Evolutionary conservation across 176 grass and related monocot species (phyloP), one percentile per base, ranked within the genome.

Genomic region (Rhynchospora pubera): DNA sequence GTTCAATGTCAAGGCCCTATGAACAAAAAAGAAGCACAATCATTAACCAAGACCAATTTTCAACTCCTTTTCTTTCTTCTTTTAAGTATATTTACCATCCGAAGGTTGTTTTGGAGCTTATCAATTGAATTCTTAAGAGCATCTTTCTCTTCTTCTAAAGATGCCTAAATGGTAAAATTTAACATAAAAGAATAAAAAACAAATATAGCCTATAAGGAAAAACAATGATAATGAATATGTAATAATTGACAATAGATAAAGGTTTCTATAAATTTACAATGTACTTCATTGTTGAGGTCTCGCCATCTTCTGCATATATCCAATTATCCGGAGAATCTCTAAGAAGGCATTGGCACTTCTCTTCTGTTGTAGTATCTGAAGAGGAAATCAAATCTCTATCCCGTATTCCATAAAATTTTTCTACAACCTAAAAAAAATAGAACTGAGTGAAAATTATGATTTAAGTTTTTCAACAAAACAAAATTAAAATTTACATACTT

Each of bases 21-120:
- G 16, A 81, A 75, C 22, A 65, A 90, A 83, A 85, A 85, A 50
- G 21, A 79, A 44, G 32, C 59, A 67, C 16, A 63, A 70, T 57
- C 23, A 55, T 72, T 74, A 79, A 90, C 80, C 8, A 60, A 84
- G 65, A 60, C 23, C 26, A 87, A 85, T 74, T 21, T 44, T 56
- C 30, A 66, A 62, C 7, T 86, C 22, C 39, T 61, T 51, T 61
- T 86, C 18, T 83, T 83, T 79, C 42, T 68, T 79, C 55, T 82
- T 28, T 79, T 6, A 58, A 81, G 62, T 42, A 75, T 14, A 50
- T 56, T 76, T 94, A 94, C 92, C 95, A 98, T 94, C 73, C 84
- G 91, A 85, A 98, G 87, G 83, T 94, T 98, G 85, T 71, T 91
- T 93, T 98, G 95, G 57, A 98, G 90, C 75, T 97, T 97, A 24